These are phyloP conservation scores for Fusarium siculi DNA, from an alignment of 2,329 filamentous ascomycete species.

Conservation along the genomic window DNA sequence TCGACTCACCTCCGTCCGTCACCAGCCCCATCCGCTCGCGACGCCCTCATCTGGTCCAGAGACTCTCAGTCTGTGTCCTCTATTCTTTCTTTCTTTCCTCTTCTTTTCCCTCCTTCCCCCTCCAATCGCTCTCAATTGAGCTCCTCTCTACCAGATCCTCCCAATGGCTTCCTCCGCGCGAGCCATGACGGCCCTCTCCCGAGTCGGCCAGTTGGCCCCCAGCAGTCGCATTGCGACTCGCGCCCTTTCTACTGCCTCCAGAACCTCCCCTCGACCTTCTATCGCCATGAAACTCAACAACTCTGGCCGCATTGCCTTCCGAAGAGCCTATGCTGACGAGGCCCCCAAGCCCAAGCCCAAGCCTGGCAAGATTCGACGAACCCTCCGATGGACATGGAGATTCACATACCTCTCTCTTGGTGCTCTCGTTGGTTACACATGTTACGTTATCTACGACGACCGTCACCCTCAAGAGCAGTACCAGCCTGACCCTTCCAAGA, in stretches of 20 bases:
- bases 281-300: conserved; percentile 50
- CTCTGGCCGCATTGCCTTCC: conserved; percentile 54
- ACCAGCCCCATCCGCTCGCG: conserved; percentile 32
- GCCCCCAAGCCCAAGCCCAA: conserved; percentile 60
- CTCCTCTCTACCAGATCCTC: conserved; percentile 33
- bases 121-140: conserved; percentile 43
- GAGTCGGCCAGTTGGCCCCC: conserved; percentile 45
- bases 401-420: conserved; percentile 80
- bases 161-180: conserved; percentile 60
- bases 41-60: conserved; percentile 37
- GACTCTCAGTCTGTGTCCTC: conserved; percentile 30
- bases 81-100: conserved; percentile 12
- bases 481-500: conserved; percentile 86
- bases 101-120: conserved; percentile 1
- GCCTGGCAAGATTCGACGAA: conserved; percentile 70
- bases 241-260: conserved; percentile 49
- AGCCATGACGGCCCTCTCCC: conserved; percentile 53
- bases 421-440: conserved; percentile 75
- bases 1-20: conserved; percentile 38
- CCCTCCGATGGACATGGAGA: conserved; percentile 85
- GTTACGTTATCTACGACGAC: conserved; percentile 84
- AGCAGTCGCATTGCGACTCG: conserved; percentile 47
- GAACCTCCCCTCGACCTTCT: conserved; percentile 45
- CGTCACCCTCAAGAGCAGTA: conserved; percentile 84
- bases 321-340: conserved; percentile 63